Evolutionary conservation across 2,329 filamentous ascomycete species (phyloP).

Genomic region (Trichoderma sp.): DNA sequence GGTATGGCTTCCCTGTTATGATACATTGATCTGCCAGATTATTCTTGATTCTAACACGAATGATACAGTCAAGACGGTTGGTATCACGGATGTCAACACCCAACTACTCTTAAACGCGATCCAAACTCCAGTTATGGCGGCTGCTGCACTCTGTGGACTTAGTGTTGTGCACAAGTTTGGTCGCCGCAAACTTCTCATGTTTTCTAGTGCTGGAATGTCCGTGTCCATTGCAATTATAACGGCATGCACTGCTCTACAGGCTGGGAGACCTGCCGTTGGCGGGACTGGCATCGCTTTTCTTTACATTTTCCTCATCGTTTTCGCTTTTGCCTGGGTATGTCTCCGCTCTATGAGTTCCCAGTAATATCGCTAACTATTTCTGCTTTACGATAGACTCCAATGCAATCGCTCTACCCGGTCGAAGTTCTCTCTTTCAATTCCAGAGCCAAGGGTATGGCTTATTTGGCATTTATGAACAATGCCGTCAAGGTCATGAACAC

Average conservation of each 20-base stretch:
- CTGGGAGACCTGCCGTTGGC: background rate
- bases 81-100: background rate
- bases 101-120: background rate
- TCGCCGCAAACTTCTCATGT: constrained; percentile 8
- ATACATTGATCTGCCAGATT: too few relatives aligned
- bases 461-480: constrained; percentile 3
- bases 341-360: background rate
- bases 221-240: background rate
- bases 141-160: background rate
- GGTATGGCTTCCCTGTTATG: background rate
- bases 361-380: background rate
- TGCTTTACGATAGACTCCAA: background rate
- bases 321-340: background rate
- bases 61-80: background rate
- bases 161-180: background rate
- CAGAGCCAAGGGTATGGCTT: constrained; percentile 1
- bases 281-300: background rate
- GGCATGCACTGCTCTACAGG: background rate
- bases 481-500: constrained; percentile 7
- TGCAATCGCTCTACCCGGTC: background rate
- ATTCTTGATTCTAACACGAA: background rate
- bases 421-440: background rate
- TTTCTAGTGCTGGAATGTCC: background rate
- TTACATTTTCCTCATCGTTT: background rate
- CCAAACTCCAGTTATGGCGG: background rate